phyloP scores from a whole-genome alignment of 2,329 filamentous ascomycete species.

The Beauveria varroae region DNA sequence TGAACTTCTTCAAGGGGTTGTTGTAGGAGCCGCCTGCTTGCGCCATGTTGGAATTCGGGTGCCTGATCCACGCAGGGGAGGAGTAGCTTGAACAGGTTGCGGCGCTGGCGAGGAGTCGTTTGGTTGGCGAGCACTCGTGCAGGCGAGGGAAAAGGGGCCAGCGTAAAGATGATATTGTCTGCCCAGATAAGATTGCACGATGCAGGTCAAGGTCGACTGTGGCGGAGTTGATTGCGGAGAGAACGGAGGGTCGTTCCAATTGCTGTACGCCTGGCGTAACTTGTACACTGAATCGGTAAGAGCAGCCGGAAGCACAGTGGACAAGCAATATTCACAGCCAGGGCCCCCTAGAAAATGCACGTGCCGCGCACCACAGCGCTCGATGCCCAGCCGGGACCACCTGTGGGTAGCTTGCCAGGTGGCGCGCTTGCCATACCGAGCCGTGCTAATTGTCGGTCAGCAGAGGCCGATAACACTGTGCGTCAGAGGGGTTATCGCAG shows the following conservation, averaged over 20 bases:
- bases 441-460: conserved; percentile 6
- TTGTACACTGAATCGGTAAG: conserved; percentile 6
- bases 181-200: conserved; percentile 15
- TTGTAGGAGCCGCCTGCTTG: conserved; percentile 82
- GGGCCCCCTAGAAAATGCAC: neutral
- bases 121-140: neutral
- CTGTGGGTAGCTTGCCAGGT: neutral
- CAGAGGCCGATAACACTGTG: conserved; percentile 7
- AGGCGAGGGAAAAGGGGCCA: conserved; percentile 9
- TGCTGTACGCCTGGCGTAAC: neutral
- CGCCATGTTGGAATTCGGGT: conserved; percentile 57
- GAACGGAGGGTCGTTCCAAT: neutral
- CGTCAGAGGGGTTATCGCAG: conserved; percentile 6
- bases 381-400: neutral
- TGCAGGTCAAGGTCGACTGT: conserved; percentile 2
- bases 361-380: neutral
- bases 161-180: conserved; percentile 20
- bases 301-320: neutral
- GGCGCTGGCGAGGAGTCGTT: neutral
- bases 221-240: conserved; percentile 10
- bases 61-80: conserved; percentile 7
- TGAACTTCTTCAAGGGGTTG: conserved; percentile 99
- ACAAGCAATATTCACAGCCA: neutral
- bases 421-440: too few species aligned
- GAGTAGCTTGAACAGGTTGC: conserved; percentile 10